Conservation (phyloP, 768 basidiomycete species). For the Cubamyces sp. region DNA sequence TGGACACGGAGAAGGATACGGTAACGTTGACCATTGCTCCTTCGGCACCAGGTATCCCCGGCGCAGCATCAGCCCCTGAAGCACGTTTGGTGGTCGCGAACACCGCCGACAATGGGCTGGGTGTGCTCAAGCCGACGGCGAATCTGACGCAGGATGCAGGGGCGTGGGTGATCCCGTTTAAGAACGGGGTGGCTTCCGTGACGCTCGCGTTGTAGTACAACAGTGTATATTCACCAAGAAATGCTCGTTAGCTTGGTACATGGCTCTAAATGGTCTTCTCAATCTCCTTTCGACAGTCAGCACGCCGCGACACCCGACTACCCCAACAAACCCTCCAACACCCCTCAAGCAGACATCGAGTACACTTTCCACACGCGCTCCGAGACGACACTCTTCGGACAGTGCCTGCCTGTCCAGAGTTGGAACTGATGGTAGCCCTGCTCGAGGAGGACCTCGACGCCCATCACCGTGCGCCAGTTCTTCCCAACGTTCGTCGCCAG, state of each 20-base stretch:
- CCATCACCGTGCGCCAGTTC: constrained; percentile 74
- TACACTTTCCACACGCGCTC: constrained; percentile 55
- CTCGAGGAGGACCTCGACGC: constrained; percentile 84
- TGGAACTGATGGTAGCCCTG: constrained; percentile 89
- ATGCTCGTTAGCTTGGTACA: background rate
- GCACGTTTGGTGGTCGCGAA: constrained; percentile 52
- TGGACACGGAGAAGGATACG: constrained; percentile 42
- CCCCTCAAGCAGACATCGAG: constrained; percentile 9
- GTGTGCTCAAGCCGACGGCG: constrained; percentile 44
- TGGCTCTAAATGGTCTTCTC: background rate
- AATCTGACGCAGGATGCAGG: constrained; percentile 46
- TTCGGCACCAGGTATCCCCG: constrained; percentile 41
- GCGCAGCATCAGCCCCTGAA: constrained; percentile 49
- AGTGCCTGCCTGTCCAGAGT: constrained; percentile 74
- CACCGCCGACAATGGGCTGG: constrained; percentile 42
- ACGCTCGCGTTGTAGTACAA: constrained; percentile 19
- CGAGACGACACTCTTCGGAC: constrained; percentile 53
- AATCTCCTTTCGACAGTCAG: background rate
- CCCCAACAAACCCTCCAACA: background rate
- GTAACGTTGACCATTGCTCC: constrained; percentile 48
- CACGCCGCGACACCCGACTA: background rate
- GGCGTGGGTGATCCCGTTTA: constrained; percentile 50
- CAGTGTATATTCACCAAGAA: background rate
- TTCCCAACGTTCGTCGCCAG: constrained; percentile 56
- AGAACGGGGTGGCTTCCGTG: constrained; percentile 40